Evolutionary conservation across 768 basidiomycete genomes (phyloP).

Genomic region (Tephrocybe sp.): DNA sequence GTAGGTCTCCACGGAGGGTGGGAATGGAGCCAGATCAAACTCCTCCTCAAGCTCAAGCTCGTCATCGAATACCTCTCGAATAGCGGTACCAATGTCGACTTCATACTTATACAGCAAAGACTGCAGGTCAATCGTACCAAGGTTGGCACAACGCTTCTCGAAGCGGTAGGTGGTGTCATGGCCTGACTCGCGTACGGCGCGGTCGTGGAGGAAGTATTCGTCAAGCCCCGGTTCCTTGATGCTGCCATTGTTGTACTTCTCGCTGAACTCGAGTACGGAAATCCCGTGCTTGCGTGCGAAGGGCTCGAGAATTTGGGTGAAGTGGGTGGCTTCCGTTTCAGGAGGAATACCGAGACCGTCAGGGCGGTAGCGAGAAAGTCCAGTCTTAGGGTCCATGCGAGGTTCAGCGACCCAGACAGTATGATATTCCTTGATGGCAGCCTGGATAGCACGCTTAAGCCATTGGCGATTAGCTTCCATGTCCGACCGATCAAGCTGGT

Average conservation of each 20-base stretch:
- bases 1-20: constrained; percentile 72
- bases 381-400: constrained; percentile 91
- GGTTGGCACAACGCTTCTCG: constrained; percentile 95
- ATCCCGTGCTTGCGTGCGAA: constrained; percentile 90
- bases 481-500: constrained; percentile 87
- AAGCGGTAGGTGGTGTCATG: constrained; percentile 97
- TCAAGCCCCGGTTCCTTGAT: constrained; percentile 87
- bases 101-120: constrained; percentile 98
- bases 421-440: constrained; percentile 99
- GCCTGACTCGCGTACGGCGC: constrained; percentile 93
- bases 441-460: constrained; percentile 94
- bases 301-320: constrained; percentile 95
- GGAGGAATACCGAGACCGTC: constrained; percentile 95
- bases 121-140: constrained; percentile 95
- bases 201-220: constrained; percentile 97
- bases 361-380: constrained; percentile 91
- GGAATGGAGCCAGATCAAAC: constrained; percentile 89
- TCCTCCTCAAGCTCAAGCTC: constrained; percentile 90
- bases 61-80: constrained; percentile 92
- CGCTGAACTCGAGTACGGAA: constrained; percentile 93
- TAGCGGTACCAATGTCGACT: constrained; percentile 96
- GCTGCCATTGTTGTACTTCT: constrained; percentile 86
- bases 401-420: constrained; percentile 95
- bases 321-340: constrained; percentile 97
- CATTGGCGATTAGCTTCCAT: constrained; percentile 78